Base-by-base conservation (phyloP, 2,329 filamentous ascomycete species). In the Botrytis deweyae region DNA sequence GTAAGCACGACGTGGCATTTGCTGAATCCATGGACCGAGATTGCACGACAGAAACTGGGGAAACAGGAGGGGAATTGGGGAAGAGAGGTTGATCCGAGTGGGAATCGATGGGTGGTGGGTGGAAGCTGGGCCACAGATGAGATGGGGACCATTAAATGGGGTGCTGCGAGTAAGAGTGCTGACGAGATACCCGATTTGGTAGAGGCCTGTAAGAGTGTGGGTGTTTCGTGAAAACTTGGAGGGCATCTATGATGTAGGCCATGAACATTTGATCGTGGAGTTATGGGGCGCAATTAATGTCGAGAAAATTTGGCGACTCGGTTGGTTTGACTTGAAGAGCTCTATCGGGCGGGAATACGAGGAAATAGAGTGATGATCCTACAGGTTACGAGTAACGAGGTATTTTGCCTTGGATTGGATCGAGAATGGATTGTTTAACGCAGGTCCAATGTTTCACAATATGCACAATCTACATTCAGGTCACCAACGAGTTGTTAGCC, bases 31-130 rank as follows among this genome's bases (percentile, higher is more conserved):
- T 80, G 84, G 74, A 85, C 87, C 20, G 79, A 93, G 73, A 88
- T 86, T 79, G 86, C 84, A 44, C 85, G 87, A 10, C 87, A 88
- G 76, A 87, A 84, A 74, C 82, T 93, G 46, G 89, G 87, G 36
- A 87, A 85, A 74, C 84, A 87, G 72, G 90, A 93, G 81, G 87
- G 89, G 20, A 91, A 93, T 77, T 91, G 79, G 79, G 83, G 92
- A 40, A 88, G 87, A 49, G 87, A 86, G 73, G 84, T 88, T 59
- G 90, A 93, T 81, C 87, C 89, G 20, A 91, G 88, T 80, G 91
- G 91, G 67, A 89, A 85, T 78, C 83, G 90, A 72, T 93, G 91
- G 91, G 91, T 93, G 84, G 89, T 84, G 61, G 86, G 87, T 64
- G 92, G 91, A 44, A 87, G 83, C 82, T 64, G 83, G 85, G 76